Percentiles rank a stretch among this genome's conserved stretches.
phyloP scores from a whole-genome alignment of 352 stramenopile species.

The Phytophthora tubulina region DNA sequence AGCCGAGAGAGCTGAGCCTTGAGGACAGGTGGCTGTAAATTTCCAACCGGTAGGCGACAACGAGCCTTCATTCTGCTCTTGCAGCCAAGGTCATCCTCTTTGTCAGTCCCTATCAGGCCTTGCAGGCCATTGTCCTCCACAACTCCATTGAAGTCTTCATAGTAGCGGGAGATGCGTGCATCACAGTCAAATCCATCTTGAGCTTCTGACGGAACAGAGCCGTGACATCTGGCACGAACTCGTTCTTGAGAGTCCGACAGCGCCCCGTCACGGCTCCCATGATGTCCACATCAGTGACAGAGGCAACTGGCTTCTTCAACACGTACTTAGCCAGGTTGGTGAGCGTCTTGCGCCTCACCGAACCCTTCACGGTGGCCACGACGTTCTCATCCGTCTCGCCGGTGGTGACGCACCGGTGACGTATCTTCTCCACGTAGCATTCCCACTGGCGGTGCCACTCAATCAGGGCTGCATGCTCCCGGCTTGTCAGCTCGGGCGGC shows the following conservation, averaged over 20 bases:
- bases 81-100: background rate
- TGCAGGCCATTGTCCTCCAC: background rate
- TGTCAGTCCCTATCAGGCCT: background rate
- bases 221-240: too few species aligned
- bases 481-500: background rate
- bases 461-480: conserved; percentile 1
- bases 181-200: background rate
- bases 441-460: too few species aligned
- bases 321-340: conserved; percentile 21
- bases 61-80: background rate
- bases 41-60: too few species aligned
- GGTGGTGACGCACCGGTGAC: too few species aligned
- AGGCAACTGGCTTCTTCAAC: too few species aligned
- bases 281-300: too few species aligned
- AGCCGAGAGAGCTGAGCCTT: too few species aligned
- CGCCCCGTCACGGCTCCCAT: too few species aligned
- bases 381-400: conserved; percentile 32
- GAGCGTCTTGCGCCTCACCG: conserved; percentile 1
- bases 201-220: background rate
- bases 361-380: conserved; percentile 19
- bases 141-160: conserved; percentile 1
- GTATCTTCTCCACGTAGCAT: too few species aligned
- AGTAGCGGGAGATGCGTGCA: background rate
- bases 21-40: too few species aligned
- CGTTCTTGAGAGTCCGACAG: too few species aligned